phyloP scores from a whole-genome alignment of 2,329 filamentous ascomycete species.

The Tolypocladium nubicola region DNA sequence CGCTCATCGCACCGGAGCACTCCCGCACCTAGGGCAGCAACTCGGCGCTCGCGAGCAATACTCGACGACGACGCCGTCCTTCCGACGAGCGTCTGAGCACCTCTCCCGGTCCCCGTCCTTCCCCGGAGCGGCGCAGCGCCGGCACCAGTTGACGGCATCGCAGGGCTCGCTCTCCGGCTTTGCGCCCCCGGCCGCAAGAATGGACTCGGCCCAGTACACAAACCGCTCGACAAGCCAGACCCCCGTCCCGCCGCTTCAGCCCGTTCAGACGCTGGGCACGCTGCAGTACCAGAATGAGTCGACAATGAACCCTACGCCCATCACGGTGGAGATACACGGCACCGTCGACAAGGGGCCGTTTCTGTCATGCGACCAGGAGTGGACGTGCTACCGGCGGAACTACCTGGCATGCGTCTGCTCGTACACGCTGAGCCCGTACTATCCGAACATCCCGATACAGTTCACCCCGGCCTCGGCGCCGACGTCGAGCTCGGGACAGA shows the following conservation, averaged over 20 bases:
- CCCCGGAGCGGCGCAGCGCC: slow-evolving; percentile 30
- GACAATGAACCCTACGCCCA: slow-evolving; percentile 23
- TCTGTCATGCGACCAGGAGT: slow-evolving; percentile 58
- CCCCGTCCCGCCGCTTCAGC: slow-evolving; percentile 42
- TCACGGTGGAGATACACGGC: slow-evolving; percentile 66
- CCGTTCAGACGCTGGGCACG: slow-evolving; percentile 43
- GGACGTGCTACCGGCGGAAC: slow-evolving; percentile 88
- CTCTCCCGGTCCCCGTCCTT: slow-evolving; percentile 42
- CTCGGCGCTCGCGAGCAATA: slow-evolving; percentile 45
- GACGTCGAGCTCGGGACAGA: slow-evolving; percentile 19
- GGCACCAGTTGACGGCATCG: slow-evolving; percentile 42
- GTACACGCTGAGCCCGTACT: slow-evolving; percentile 55
- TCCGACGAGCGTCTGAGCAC: slow-evolving; percentile 37
- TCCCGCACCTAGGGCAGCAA: slow-evolving; percentile 39
- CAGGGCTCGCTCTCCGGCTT: slow-evolving; percentile 36
- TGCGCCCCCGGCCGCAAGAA: slow-evolving; percentile 33
- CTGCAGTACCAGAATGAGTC: slow-evolving; percentile 46
- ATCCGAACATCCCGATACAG: slow-evolving; percentile 34
- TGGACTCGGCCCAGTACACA: slow-evolving; percentile 34
- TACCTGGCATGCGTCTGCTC: slow-evolving; percentile 83
- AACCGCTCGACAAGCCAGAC: slow-evolving; percentile 12
- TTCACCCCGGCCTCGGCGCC: slow-evolving; percentile 28
- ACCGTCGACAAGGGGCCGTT: slow-evolving; percentile 89
- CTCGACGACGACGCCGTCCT: slow-evolving; percentile 38
- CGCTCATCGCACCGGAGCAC: slow-evolving; percentile 31